A percentile compares a stretch with the other conserved stretches of the same genome.
Conservation (phyloP, 2,329 filamentous ascomycete genomes). For the Colletotrichum sp. region DNA sequence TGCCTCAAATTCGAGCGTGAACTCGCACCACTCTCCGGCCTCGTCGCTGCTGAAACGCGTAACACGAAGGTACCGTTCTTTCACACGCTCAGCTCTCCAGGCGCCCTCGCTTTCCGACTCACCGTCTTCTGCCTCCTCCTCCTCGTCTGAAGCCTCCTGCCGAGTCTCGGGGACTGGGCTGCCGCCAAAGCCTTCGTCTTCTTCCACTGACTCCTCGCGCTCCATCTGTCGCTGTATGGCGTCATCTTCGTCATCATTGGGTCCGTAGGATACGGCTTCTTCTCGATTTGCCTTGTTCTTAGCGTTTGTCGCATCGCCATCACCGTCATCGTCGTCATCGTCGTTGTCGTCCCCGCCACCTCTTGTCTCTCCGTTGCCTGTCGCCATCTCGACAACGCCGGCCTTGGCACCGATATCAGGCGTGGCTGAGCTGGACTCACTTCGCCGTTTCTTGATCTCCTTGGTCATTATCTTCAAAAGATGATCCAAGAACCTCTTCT, state of each 20-base stretch:
- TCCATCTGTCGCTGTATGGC: conserved; percentile 70
- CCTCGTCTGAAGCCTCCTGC: conserved; percentile 30
- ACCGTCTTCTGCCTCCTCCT: conserved; percentile 48
- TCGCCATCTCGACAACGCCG: conserved; percentile 58
- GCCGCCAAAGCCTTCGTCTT: conserved; percentile 57
- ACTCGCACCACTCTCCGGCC: conserved; percentile 75
- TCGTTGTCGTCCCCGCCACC: conserved; percentile 61
- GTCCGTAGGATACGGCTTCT: conserved; percentile 87
- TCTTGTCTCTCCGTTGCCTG: conserved; percentile 40
- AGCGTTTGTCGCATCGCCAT: conserved; percentile 76
- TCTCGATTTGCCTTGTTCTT: conserved; percentile 78
- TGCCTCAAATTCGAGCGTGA: conserved; percentile 84
- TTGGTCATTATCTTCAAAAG: conserved; percentile 74
- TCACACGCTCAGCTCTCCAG: conserved; percentile 66
- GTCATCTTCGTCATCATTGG: conserved; percentile 90
- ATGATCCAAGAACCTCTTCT: conserved; percentile 76
- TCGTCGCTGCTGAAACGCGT: conserved; percentile 83
- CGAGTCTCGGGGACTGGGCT: conserved; percentile 44
- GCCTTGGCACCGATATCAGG: conserved; percentile 71
- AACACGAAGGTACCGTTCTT: conserved; percentile 68
- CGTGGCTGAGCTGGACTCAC: conserved; percentile 69
- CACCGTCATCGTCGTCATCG: conserved; percentile 76
- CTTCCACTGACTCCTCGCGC: conserved; percentile 57
- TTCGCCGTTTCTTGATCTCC: conserved; percentile 83
- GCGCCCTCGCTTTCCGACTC: conserved; percentile 34